phyloP scores from a whole-genome alignment of 805 yeast genomes.

The Ogataea angusta region DNA sequence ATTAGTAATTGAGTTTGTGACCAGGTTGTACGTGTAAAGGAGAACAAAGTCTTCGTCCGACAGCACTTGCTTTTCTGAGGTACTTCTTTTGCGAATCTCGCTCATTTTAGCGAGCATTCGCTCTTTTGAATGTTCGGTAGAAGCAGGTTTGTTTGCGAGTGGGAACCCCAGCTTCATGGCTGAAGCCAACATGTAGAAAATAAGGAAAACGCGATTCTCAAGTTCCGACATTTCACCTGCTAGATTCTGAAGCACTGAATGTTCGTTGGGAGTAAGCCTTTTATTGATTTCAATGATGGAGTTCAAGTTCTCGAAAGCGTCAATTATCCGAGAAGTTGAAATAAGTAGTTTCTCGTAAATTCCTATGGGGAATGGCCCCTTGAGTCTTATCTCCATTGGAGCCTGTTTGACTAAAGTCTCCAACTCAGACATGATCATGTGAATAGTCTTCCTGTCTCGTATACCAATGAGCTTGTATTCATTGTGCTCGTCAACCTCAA shows the following conservation, averaged over 20 bases:
- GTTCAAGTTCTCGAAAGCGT: slow-evolving; percentile 71
- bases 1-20: slow-evolving; percentile 61
- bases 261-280: slow-evolving; percentile 48
- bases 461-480: slow-evolving; percentile 39
- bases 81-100: slow-evolving; percentile 45
- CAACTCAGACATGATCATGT: slow-evolving; percentile 56
- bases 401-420: slow-evolving; percentile 63
- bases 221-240: slow-evolving; percentile 61
- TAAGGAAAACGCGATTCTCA: slow-evolving; percentile 67
- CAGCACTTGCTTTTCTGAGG: slow-evolving; percentile 32
- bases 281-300: slow-evolving; percentile 66
- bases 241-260: slow-evolving; percentile 51
- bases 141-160: slow-evolving; percentile 71
- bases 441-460: slow-evolving; percentile 41
- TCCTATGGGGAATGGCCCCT: slow-evolving; percentile 63
- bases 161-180: slow-evolving; percentile 76
- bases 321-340: slow-evolving; percentile 63
- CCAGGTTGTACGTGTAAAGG: slow-evolving; percentile 71
- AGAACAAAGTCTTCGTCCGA: slow-evolving; percentile 73
- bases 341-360: slow-evolving; percentile 49
- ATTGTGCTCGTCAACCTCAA: slow-evolving; percentile 29
- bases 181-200: slow-evolving; percentile 76
- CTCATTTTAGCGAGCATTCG: slow-evolving; percentile 63
- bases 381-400: slow-evolving; percentile 68
- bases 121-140: slow-evolving; percentile 71